Percentiles rank a stretch among this genome's conserved stretches.
These are phyloP conservation scores for Hypsizygus marmoreus DNA, from an alignment of 768 basidiomycete species.

Conservation along the genomic window DNA sequence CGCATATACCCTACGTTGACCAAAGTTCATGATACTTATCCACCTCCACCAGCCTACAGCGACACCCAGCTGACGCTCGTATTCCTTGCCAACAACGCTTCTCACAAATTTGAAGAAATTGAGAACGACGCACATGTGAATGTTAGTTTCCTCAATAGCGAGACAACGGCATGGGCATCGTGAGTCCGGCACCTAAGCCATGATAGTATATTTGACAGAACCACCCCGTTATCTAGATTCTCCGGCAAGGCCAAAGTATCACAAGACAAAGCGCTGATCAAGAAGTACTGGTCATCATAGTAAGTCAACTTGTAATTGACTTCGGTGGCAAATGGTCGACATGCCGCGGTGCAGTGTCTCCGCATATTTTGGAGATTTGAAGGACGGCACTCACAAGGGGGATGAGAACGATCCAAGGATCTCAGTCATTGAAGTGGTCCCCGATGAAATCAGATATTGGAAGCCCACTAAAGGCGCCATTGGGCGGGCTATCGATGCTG, in stretches of 20 bases:
- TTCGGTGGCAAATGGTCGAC: neutral
- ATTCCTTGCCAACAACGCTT: conserved; percentile 75
- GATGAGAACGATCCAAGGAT: conserved; percentile 78
- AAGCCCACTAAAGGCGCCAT: conserved; percentile 60
- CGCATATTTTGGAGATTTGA: conserved; percentile 87
- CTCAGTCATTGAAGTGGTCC: conserved; percentile 75
- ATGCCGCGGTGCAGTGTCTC: conserved; percentile 42
- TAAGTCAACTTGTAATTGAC: conserved; percentile 24
- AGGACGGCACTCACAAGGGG: conserved; percentile 85
- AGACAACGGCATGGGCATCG: conserved; percentile 77
- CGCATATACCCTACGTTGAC: no score
- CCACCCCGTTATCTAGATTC: conserved; percentile 41
- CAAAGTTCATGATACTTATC: neutral
- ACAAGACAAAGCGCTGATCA: conserved; percentile 63
- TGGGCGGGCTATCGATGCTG: conserved; percentile 61
- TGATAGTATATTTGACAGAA: neutral
- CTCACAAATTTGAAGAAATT: conserved; percentile 77
- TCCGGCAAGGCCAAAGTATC: conserved; percentile 70
- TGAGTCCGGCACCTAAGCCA: conserved; percentile 23
- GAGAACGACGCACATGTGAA: conserved; percentile 78
- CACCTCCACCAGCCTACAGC: conserved; percentile 37
- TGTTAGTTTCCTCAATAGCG: conserved; percentile 71
- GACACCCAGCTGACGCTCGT: conserved; percentile 56
- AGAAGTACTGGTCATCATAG: conserved; percentile 64
- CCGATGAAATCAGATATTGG: conserved; percentile 84